Evolutionary conservation across 2,329 filamentous ascomycete genomes (phyloP), one percentile per base, ranked within the genome.

Genomic region (Exserohilum turcica): DNA sequence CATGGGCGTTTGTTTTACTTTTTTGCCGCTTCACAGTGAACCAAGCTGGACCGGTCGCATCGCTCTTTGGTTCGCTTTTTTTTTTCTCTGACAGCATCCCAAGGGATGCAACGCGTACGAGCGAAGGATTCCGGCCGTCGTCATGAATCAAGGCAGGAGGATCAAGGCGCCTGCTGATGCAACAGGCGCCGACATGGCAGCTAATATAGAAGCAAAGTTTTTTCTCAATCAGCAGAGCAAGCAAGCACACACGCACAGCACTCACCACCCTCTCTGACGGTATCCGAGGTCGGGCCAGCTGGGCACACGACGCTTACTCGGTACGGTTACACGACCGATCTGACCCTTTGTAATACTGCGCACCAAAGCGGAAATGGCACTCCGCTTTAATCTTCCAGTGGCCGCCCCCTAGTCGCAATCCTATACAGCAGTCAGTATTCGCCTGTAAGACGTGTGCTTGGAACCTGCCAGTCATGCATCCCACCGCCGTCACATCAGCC

Each of bases 241-340:
- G 24, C 36, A 27, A 12, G 12, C 21, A 27, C 18, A 27, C 16
- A 19, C 35, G 5, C 37, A 39, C 21, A 40, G n/a, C n/a, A n/a
- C n/a, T n/a, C n/a, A n/a, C n/a, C n/a, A n/a, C n/a, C n/a, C n/a
- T n/a, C 38, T 27, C 27, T 15, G 38, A 27, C 49, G 35, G 51
- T 49, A 60, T 52, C 65, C 64, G 64, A 66, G 59, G 56, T 61
- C 58, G 62, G 63, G 49, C 62, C 59, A 57, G 40, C 38, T 54
- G 40, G 39, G 43, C 60, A 9, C 60, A 59, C 57, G 50, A 54
- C 60, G 62, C 63, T 65, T 67, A 61, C 66, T 52, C 33, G 38
- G 59, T 65, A 24, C 45, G 60, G 64, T 63, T 65, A 66, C 60
- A 66, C 48, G 52, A 59, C 61, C 65, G 59, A 49, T 52, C 52